A percentile compares a stretch with the other conserved stretches of the same genome.
Evolutionary conservation across 2,329 filamentous ascomycete genomes (phyloP).

Genomic region (Coniella lustricola): DNA sequence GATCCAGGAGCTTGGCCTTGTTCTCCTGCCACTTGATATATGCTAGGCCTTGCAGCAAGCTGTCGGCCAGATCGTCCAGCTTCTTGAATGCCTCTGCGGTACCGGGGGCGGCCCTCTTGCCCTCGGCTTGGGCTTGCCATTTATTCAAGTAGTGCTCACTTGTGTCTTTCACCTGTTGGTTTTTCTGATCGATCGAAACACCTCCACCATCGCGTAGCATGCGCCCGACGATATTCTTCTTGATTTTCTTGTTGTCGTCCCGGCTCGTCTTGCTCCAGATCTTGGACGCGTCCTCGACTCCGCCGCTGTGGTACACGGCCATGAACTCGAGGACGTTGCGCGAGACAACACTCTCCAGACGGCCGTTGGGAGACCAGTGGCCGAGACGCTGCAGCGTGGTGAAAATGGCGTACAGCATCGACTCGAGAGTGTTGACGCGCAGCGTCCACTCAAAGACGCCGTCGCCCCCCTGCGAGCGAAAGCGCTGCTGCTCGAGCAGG

Average conservation of each 20-base stretch:
- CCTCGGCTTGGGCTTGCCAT: conserved; percentile 14
- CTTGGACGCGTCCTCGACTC: conserved; percentile 10
- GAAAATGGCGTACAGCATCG: conserved; percentile 69
- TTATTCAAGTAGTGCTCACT: conserved; percentile 25
- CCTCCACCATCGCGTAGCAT: conserved; percentile 37
- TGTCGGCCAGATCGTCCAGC: conserved; percentile 76
- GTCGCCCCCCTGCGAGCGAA: conserved; percentile 54
- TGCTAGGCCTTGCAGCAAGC: conserved; percentile 67
- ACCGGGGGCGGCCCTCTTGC: conserved; percentile 15
- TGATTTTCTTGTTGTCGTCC: conserved; percentile 45
- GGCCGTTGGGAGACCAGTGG: conserved; percentile 29
- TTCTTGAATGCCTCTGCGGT: conserved; percentile 40
- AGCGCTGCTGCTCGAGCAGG: conserved; percentile 58
- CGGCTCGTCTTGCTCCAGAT: conserved; percentile 33
- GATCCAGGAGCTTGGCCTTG: conserved; percentile 26
- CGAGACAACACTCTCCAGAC: conserved; percentile 38
- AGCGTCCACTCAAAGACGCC: conserved; percentile 77
- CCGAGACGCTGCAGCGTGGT: conserved; percentile 44
- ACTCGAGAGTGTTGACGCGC: conserved; percentile 73
- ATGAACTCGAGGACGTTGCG: conserved; percentile 42
- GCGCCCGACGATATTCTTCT: conserved; percentile 54
- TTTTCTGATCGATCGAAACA: conserved; percentile 23
- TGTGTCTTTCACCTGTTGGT: conserved; percentile 29
- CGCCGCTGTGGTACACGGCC: conserved; percentile 8
- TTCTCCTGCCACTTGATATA: conserved; percentile 72